Conservation (phyloP, 345 rosid species). For the Limnanthes douglasii region DNA sequence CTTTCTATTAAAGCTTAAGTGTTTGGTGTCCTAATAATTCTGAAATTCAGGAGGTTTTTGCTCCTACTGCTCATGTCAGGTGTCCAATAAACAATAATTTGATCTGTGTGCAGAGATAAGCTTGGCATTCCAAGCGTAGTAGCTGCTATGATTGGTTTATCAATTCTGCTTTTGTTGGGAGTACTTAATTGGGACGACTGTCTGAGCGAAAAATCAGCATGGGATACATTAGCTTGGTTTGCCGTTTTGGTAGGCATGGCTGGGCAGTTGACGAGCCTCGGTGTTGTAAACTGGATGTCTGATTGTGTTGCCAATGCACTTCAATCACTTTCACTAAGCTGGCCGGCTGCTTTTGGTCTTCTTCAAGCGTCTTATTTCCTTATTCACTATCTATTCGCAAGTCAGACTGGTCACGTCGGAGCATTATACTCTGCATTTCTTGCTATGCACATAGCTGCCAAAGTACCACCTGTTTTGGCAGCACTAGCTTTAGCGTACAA, state of each 20-base stretch:
- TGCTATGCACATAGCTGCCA: conserved; percentile 89
- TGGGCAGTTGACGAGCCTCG: conserved; percentile 76
- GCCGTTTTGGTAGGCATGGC: conserved; percentile 97
- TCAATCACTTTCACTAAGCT: conserved; percentile 61
- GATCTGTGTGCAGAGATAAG: conserved; percentile 37
- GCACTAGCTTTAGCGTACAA: conserved; percentile 84
- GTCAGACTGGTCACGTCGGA: conserved; percentile 96
- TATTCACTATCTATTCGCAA: conserved; percentile 88
- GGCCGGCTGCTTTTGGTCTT: conserved; percentile 80
- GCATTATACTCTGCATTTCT: conserved; percentile 96
- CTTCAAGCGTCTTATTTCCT: conserved; percentile 92
- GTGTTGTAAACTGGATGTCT: conserved; percentile 87
- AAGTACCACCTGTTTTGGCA: conserved; percentile 68
- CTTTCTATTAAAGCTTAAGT: no score
- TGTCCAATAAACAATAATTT: not conserved
- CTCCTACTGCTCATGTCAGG: no score
- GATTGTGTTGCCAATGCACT: conserved; percentile 48
- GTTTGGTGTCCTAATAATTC: no score
- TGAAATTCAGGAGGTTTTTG: no score
- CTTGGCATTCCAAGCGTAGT: conserved; percentile 87
- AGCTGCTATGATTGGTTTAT: conserved; percentile 91
- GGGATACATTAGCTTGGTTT: conserved; percentile 97
- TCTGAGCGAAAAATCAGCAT: conserved; percentile 85
- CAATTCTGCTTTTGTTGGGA: conserved; percentile 70
- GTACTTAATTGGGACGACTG: conserved; percentile 98